Conservation (phyloP, 129 eudicot species). For the Glebionis coronaria region DNA sequence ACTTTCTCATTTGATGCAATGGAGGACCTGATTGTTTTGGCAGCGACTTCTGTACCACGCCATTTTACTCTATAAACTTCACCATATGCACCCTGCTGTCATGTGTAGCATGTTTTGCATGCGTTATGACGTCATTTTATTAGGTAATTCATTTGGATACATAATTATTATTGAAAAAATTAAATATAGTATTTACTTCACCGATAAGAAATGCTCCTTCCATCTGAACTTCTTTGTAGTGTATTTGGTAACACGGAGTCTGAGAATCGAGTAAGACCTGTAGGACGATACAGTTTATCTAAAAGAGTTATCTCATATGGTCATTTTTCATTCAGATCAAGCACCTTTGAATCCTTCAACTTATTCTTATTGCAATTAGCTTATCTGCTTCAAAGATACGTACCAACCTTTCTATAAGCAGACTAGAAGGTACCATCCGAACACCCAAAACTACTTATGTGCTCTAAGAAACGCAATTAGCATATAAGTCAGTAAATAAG, state of each 20-base stretch:
- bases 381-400: too few species aligned
- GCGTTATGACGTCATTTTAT: constrained; percentile 9
- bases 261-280: constrained; percentile 52
- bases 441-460: too few species aligned
- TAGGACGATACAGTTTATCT: constrained; percentile 16
- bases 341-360: too few species aligned
- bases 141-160: background rate
- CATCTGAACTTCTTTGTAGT: constrained; percentile 47
- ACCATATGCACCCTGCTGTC: constrained; percentile 64
- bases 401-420: too few species aligned
- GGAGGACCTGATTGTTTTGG: constrained; percentile 62
- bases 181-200: constrained; percentile 37
- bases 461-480: too few species aligned
- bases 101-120: constrained; percentile 16
- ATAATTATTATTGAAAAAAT: background rate
- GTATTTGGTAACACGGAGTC: constrained; percentile 48
- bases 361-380: too few species aligned
- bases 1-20: constrained; percentile 62
- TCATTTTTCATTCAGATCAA: too few species aligned
- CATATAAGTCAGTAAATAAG: too few species aligned
- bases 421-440: too few species aligned
- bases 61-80: constrained; percentile 69
- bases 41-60: constrained; percentile 82
- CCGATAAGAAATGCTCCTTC: constrained; percentile 50
- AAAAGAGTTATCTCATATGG: too few species aligned